Evolutionary conservation across 805 yeast species (phyloP).

Genomic region (Candida berthetii): DNA sequence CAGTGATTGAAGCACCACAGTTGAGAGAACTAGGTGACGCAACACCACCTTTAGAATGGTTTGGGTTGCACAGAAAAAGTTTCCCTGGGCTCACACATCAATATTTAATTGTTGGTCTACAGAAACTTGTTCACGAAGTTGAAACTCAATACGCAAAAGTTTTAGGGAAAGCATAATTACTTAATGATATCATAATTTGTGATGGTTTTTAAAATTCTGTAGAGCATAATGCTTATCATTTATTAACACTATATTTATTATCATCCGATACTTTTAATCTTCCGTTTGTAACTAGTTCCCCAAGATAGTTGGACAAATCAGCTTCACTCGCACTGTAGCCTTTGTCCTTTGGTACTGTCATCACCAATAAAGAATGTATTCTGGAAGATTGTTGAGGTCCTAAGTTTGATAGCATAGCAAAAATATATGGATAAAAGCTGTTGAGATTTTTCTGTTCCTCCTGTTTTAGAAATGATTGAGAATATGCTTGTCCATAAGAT

Average conservation of each 20-base stretch:
- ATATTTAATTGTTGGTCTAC: constrained; percentile 65
- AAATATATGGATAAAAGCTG: constrained; percentile 40
- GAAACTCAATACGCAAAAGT: constrained; percentile 37
- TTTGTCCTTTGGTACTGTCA: constrained; percentile 47
- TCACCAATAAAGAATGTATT: constrained; percentile 46
- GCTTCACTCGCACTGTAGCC: constrained; percentile 1
- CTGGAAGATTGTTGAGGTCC: constrained; percentile 41
- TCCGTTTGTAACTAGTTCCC: not conserved
- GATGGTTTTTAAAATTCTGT: not conserved
- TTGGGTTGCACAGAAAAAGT: constrained; percentile 83
- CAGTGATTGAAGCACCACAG: constrained; percentile 84
- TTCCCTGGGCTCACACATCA: constrained; percentile 88
- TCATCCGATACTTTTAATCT: not conserved
- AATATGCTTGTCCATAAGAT: too few species aligned
- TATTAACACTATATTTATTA: not conserved
- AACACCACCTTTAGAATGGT: constrained; percentile 98
- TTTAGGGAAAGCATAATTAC: constrained; percentile 26
- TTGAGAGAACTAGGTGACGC: constrained; percentile 91
- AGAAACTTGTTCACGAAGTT: constrained; percentile 65
- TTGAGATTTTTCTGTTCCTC: constrained; percentile 2
- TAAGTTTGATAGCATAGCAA: constrained; percentile 51
- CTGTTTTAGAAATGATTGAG: not conserved
- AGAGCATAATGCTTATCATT: not conserved
- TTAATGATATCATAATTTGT: not conserved
- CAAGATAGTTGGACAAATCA: not conserved